These are phyloP conservation scores for Trypanosoma conorhini DNA, from an alignment of 208 protist genomes.

Conservation along the genomic window DNA sequence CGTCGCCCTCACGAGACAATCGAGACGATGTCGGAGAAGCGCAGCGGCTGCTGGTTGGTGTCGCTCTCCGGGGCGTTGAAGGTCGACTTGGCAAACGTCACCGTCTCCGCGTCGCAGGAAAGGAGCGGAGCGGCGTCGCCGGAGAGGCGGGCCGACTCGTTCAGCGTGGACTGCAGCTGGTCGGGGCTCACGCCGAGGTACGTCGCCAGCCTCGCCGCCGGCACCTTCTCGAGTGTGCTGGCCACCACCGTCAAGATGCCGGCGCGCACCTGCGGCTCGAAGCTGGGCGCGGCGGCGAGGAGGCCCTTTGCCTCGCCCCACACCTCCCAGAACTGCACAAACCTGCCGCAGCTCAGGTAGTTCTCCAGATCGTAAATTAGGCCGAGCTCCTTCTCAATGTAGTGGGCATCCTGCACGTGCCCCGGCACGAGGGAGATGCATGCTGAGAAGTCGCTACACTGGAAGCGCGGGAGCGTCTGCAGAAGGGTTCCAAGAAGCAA, in stretches of 20 bases:
- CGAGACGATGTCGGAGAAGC: conserved; percentile 59
- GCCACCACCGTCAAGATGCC: conserved; percentile 76
- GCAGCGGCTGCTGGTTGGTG: conserved; percentile 54
- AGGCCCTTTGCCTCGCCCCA: conserved; percentile 66
- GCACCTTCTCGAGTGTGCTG: conserved; percentile 68
- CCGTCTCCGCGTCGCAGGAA: conserved; percentile 38
- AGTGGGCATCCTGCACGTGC: conserved; percentile 76
- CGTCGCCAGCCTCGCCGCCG: conserved; percentile 38
- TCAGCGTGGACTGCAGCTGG: conserved; percentile 50
- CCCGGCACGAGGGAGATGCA: conserved; percentile 85
- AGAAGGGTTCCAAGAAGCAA: conserved; percentile 80
- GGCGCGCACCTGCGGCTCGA: conserved; percentile 73
- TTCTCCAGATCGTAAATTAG: conserved; percentile 91
- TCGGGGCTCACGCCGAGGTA: conserved; percentile 60
- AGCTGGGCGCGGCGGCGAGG: conserved; percentile 73
- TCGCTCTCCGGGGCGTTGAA: conserved; percentile 78
- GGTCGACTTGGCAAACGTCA: conserved; percentile 59
- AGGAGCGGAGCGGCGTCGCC: conserved; percentile 49
- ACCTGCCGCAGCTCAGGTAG: conserved; percentile 78
- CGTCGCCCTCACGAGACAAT: conserved; percentile 31
- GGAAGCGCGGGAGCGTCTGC: conserved; percentile 84
- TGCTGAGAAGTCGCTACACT: conserved; percentile 82
- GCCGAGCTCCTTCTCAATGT: conserved; percentile 76
- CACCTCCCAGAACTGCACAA: conserved; percentile 78
- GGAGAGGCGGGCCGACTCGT: conserved; percentile 56